Evolutionary conservation across 2,329 filamentous ascomycete species (phyloP), one percentile per base, ranked within the genome.

Genomic region (Sporothrix pseudoabietina): DNA sequence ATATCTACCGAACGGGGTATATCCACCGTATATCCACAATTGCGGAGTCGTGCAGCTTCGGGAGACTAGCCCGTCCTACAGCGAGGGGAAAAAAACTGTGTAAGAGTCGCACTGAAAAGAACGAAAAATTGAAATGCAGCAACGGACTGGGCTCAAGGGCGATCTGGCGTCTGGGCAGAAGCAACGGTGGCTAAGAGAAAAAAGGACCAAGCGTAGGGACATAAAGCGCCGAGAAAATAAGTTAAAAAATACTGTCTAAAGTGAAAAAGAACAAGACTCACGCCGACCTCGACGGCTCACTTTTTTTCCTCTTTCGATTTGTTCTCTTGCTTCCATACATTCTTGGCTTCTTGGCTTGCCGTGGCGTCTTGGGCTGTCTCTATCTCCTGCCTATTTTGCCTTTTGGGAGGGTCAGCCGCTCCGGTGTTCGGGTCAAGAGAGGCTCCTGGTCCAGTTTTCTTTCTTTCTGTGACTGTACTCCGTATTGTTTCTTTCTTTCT

Each of bases 21-120:
- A 26, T 55, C 52, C 52, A 55, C 10, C 22, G 44, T 44, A 39
- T n/a, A 54, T 35, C 68, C 68, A 70, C 68, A 70, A 59, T 44
- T 59, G 68, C 68, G 68, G 68, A 55, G 68, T 26, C 49, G 19
- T 69, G 66, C 32, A 69, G 66, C 30, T 54, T 54, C 30, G 32
- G 66, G 49, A 55, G 47, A 55, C 66, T 41, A 55, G 47, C 30
- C 26, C 16, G 49, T 9, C 9, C 26, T 16, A 16, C 30, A 68
- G 26, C 26, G 65, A 49, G 41, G 41, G 26, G n/a, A 30, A 47
- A 65, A 66, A 65, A 66, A 47, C 22, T 12, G 22, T 22, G 47
- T 44, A 66, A 44, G n/a, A 12, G 39, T 47, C 22, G 22, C 35
- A 65, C 8, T 26, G 10, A n/a, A 39, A 12, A 22, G 9, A 35